Evolutionary conservation across 192 early-diverging fungal genomes (phyloP), one percentile per base, ranked within the genome.

Genomic region (Gamsiella multidivaricata): DNA sequence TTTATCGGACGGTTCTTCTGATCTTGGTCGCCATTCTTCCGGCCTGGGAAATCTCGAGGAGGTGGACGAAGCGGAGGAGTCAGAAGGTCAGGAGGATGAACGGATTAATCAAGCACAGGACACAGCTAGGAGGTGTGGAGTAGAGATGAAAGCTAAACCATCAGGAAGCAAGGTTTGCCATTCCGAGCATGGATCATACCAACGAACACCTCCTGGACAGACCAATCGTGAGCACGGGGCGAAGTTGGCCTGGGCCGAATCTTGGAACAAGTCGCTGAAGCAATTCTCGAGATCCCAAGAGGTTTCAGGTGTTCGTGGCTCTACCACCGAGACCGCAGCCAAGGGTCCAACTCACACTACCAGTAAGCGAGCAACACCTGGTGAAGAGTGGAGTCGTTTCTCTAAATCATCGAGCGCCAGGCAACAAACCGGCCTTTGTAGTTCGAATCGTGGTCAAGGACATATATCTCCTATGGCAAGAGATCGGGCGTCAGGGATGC

Each of bases 211-310:
- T 23, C 52, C 25, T 46, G 49, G 33, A 45, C 22, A 26, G 20
- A 6, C 5, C 7, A 3, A 54, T 20, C 37, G 31, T 41, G 26
- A 39, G 23, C 69, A 63, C 5, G 52, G 32, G n/a, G 23, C 26
- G 5, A 8, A n/a, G 29, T 4, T 28, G 36, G n/a, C 50, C 26
- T 69, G 67, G 67, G 31, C 61, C n/a, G 50, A 69, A 17, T 54
- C 68, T 7, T 41, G 52, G 32, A 71, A 71, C 18, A 45, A 22
- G 11, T 63, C 69, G 12, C 33, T 62, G 49, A 63, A 41, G 41
- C 69, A 61, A 11, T 63, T 63, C 33, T 54, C 60, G 18, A 49
- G 57, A 49, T 57, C 57, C 8, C 56, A 62, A 50, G 61, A 61
- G 32, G 18, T 28, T n/a, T 5, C 59, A 20, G 67, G 29, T 41